Base-by-base conservation (phyloP, 140 eudicot genomes). In the Cichorium intybus region DNA sequence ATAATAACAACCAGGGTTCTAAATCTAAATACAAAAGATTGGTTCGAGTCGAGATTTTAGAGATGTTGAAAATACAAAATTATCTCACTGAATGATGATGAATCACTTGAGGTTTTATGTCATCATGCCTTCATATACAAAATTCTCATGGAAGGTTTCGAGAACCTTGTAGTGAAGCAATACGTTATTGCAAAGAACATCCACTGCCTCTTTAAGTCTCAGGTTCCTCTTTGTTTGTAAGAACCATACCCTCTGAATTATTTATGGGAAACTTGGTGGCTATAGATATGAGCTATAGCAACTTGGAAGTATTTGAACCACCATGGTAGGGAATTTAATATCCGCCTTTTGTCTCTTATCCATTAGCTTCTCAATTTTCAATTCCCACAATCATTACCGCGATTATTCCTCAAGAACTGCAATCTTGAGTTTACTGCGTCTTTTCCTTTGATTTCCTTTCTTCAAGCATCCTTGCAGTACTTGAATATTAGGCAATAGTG, bases 141-240 rank as follows among this genome's bases (percentile, higher is more conserved):
- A 62, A 43, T 12, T 14, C 77, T 53, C 24, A 28, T 34, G 17
- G 18, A 7, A 14, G 69, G 24, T 24, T 71, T 28, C 37, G 14
- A 12, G n/a, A 31, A 50, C 26, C 54, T 43, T 41, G 34, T 51
- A 11, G 4, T 14, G 4, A 15, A 7, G 69, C 59, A 6, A 52
- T 59, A 59, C 24, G 11, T 0, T 52, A 29, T 48, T 70, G 75
- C 49, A 61, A 43, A 29, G 68, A 68, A 7, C 52, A 58, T 47
- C 75, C 68, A 20, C 11, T 70, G 5, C 68, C 68, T 59, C 68
- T 47, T 22, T 15, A 60, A 48, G 69, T 71, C 46, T 28, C 60
- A 39, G 75, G 68, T 20, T 47, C 39, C 15, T 28, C 37, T 31
- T 5, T 4, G 37, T 31, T 31, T 27, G 3, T 27, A 27, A 27